Percentiles rank a stretch among this genome's conserved stretches.
Conservation (phyloP, 1,284 basidiomycete genomes). For the Rhodotorula glutinis region DNA sequence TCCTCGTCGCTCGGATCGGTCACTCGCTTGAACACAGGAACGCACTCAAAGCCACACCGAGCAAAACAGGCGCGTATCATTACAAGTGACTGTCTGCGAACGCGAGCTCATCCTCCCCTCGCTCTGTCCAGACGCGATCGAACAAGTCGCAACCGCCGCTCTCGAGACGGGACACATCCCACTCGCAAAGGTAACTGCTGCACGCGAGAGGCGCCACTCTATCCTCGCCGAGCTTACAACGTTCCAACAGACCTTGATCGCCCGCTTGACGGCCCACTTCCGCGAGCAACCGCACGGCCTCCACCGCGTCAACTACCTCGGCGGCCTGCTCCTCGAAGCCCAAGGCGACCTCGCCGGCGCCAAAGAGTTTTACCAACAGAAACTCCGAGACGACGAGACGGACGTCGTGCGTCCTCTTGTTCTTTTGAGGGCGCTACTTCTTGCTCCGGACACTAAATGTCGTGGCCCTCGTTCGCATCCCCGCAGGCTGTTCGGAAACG, state of each 20-base stretch:
- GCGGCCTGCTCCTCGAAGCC: slow-evolving; percentile 80
- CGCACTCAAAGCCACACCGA: background rate
- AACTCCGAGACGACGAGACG: slow-evolving; percentile 67
- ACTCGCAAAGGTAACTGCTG: slow-evolving; percentile 70
- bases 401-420: slow-evolving; percentile 63
- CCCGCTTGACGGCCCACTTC: slow-evolving; percentile 67
- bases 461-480: too few relatives aligned
- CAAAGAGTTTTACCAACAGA: slow-evolving; percentile 65
- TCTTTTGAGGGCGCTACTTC: too few relatives aligned
- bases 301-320: slow-evolving; percentile 75
- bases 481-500: slow-evolving; percentile 58
- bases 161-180: slow-evolving; percentile 74
- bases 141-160: slow-evolving; percentile 82
- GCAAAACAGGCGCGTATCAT: background rate
- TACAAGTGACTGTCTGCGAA: too few relatives aligned
- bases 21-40: background rate
- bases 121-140: slow-evolving; percentile 70
- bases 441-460: too few relatives aligned
- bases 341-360: slow-evolving; percentile 54
- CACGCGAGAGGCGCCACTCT: too few relatives aligned
- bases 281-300: slow-evolving; percentile 57
- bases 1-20: background rate
- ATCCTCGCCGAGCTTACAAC: too few relatives aligned
- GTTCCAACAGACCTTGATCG: slow-evolving; percentile 67
- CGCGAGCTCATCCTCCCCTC: too few relatives aligned